Base-by-base conservation (phyloP, 108 stramenopile species). In the Fragilaria crotonensis region DNA sequence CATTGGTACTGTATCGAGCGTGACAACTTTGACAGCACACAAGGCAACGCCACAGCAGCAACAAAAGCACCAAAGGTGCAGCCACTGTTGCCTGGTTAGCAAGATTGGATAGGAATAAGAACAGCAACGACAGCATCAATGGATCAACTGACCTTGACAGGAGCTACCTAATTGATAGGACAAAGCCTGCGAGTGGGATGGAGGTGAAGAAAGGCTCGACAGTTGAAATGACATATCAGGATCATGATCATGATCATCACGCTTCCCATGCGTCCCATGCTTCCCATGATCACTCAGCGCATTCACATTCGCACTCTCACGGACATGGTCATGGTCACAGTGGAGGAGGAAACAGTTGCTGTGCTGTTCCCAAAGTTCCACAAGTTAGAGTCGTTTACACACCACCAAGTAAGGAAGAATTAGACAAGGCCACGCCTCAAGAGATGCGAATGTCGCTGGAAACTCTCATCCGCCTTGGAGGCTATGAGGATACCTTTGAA, bases 101-200 rank as follows among this genome's bases (percentile, higher is more conserved):
- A n/a, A n/a, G n/a, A n/a, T n/a, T n/a, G n/a, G n/a, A n/a, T n/a
- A n/a, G n/a, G n/a, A n/a, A n/a, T n/a, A n/a, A n/a, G n/a, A n/a
- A n/a, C n/a, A n/a, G n/a, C n/a, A n/a, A n/a, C n/a, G n/a, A n/a
- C n/a, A n/a, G n/a, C n/a, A n/a, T n/a, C n/a, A n/a, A 70, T 48
- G 53, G 72, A 81, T 64, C 77, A 84, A 62, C 60, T 87, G 32
- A 87, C 82, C 25, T 53, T 87, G 32, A 87, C 86, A 4, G 86
- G 86, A 54, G 86, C 70, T 7, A 78, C 82, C 5, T 60, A n/a
- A n/a, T n/a, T n/a, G n/a, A n/a, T n/a, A n/a, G n/a, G n/a, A n/a
- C 78, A n/a, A 46, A 67, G 25, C 60, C 70, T 23, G 50, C 74
- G 30, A 46, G 45, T 11, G 19, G 4, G 32, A 9, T 4, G 41